These are phyloP conservation scores for Irpex lacteus DNA, from an alignment of 1,284 basidiomycete genomes.

Conservation along the genomic window DNA sequence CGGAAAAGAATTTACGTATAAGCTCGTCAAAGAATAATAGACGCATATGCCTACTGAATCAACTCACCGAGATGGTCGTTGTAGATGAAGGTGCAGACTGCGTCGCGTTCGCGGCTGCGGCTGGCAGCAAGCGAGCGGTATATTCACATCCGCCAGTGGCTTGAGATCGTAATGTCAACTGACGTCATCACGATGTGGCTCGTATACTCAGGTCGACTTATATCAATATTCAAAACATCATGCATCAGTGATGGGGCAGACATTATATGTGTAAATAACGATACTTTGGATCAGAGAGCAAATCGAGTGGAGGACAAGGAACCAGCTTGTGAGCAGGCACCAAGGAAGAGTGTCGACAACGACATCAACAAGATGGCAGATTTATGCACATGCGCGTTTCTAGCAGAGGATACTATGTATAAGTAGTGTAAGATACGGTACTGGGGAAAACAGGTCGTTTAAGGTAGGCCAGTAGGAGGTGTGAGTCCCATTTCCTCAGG, in stretches of 20 bases:
- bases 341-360: neutral
- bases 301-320: neutral
- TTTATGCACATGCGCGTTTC: neutral
- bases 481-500: constrained; percentile 77
- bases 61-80: neutral
- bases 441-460: neutral
- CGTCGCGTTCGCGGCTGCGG: neutral
- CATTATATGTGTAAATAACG: too few relatives aligned
- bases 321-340: neutral
- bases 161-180: neutral
- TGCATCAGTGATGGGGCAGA: too few relatives aligned
- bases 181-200: neutral
- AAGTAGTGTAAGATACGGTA: neutral
- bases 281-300: neutral
- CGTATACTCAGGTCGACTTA: too few relatives aligned
- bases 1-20: too few relatives aligned
- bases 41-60: neutral
- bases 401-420: constrained; percentile 1
- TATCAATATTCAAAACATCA: too few relatives aligned
- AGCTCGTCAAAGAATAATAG: too few relatives aligned
- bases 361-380: neutral
- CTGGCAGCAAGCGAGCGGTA: too few relatives aligned
- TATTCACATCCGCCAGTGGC: too few relatives aligned
- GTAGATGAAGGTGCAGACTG: neutral
- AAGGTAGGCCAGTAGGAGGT: constrained; percentile 5